phyloP scores from a whole-genome alignment of 2,329 filamentous ascomycete genomes.

The Trichoderma breve region DNA sequence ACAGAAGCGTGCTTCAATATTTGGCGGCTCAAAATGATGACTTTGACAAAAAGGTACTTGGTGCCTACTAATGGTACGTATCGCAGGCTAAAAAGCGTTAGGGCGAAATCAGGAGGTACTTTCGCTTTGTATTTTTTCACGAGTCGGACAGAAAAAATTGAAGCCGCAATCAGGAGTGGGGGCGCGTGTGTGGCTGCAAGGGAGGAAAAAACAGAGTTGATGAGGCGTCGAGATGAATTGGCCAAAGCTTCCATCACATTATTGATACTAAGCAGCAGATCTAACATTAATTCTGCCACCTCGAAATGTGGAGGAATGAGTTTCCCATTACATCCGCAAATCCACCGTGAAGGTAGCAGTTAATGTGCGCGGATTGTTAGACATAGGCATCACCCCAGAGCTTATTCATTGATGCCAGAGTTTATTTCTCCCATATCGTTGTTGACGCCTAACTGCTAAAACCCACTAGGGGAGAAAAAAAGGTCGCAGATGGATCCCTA shows the following conservation, averaged over 20 bases:
- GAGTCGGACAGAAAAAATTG: constrained; percentile 2
- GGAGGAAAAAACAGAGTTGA: not conserved
- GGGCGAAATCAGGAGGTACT: not conserved
- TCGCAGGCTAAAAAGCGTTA: not conserved
- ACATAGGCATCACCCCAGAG: not conserved
- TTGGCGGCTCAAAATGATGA: not conserved
- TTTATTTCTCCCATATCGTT: not conserved
- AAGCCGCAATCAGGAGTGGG: not conserved
- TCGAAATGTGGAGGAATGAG: not conserved
- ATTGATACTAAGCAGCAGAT: not conserved
- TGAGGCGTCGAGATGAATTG: not conserved
- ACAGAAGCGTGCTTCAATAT: not conserved
- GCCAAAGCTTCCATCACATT: not conserved
- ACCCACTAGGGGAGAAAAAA: not conserved
- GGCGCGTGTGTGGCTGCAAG: not conserved
- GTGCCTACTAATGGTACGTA: not conserved
- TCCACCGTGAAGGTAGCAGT: not conserved
- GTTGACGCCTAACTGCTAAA: not conserved
- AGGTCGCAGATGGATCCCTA: constrained; percentile 5
- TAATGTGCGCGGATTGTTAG: not conserved
- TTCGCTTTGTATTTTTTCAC: not conserved
- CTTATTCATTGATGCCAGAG: not conserved
- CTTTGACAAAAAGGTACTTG: not conserved
- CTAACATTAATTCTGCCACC: not conserved
- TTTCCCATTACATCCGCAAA: not conserved